Evolutionary conservation across 371 early-diverging fungal genomes (phyloP).

Genomic region (Batkoa obscura): DNA sequence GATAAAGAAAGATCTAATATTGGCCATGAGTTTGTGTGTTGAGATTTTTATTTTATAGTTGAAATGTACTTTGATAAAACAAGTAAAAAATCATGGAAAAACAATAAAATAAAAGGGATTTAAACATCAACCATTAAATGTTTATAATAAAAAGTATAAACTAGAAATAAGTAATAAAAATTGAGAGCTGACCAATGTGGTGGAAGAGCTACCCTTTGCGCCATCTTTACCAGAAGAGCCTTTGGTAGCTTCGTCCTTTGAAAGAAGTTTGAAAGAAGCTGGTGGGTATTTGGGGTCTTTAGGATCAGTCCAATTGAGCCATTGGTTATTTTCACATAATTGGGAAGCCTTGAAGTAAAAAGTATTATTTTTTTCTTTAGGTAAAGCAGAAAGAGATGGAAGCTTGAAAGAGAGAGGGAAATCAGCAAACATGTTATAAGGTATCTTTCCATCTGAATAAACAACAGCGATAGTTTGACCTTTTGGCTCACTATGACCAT

Average conservation of each 20-base stretch:
- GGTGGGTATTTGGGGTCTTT: neutral
- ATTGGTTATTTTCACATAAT: slow-evolving; percentile 9
- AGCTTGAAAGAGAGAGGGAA: slow-evolving; percentile 12
- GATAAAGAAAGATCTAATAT: too few relatives aligned
- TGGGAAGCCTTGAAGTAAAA: slow-evolving; percentile 14
- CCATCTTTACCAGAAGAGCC: neutral
- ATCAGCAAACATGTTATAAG: slow-evolving; percentile 12
- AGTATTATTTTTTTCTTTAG: slow-evolving; percentile 9
- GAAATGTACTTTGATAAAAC: too few relatives aligned
- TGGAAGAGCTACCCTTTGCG: too few relatives aligned
- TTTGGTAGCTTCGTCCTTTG: neutral
- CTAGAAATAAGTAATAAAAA: too few relatives aligned
- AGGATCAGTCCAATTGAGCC: slow-evolving; percentile 1
- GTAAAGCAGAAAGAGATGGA: slow-evolving; percentile 2
- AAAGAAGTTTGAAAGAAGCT: neutral
- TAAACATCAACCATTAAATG: too few relatives aligned
- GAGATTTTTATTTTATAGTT: too few relatives aligned
- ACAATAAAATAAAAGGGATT: too few relatives aligned
- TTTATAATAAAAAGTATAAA: too few relatives aligned
- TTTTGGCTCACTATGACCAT: neutral
- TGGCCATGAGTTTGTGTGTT: too few relatives aligned
- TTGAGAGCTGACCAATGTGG: too few relatives aligned
- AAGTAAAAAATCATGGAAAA: too few relatives aligned
- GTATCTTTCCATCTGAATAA: slow-evolving; percentile 10
- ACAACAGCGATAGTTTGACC: slow-evolving; percentile 11